Evolutionary conservation across 441 rosid genomes (phyloP).

Genomic region (Erysimum pusillum): DNA sequence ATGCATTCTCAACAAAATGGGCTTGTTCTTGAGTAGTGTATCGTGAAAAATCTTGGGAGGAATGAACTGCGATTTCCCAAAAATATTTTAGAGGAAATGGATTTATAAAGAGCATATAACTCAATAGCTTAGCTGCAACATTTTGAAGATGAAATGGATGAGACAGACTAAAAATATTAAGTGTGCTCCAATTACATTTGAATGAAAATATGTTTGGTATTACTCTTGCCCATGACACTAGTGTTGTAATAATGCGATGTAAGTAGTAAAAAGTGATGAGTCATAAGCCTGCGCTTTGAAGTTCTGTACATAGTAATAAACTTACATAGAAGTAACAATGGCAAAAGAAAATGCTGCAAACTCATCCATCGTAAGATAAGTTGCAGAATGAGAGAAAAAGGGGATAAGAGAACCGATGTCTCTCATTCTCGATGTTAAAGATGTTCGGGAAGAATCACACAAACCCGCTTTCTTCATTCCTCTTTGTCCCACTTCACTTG

Average conservation of each 20-base stretch:
- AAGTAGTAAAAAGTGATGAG: conserved; percentile 3
- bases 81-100: not conserved
- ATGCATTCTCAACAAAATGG: conserved; percentile 13
- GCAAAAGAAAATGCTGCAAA: conserved; percentile 3
- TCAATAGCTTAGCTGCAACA: conserved; percentile 5
- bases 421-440: conserved; percentile 1
- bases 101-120: conserved; percentile 4
- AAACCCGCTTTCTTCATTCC: conserved; percentile 24
- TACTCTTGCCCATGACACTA: not conserved
- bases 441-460: conserved; percentile 18
- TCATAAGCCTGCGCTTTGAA: conserved; percentile 14
- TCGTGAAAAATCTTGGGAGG: conserved; percentile 11
- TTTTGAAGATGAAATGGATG: too few species aligned
- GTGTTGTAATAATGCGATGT: not conserved
- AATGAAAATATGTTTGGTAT: not conserved
- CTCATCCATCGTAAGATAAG: conserved; percentile 37
- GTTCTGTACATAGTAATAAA: conserved; percentile 34
- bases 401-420: conserved; percentile 13
- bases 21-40: conserved; percentile 13
- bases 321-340: conserved; percentile 37
- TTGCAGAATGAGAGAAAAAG: conserved; percentile 27
- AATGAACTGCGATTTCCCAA: conserved; percentile 15
- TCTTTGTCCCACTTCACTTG: conserved; percentile 30
- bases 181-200: not conserved
- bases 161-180: not conserved